Evolutionary conservation across 2,329 filamentous ascomycete genomes (phyloP).

Genomic region (Botrytis squamosa): DNA sequence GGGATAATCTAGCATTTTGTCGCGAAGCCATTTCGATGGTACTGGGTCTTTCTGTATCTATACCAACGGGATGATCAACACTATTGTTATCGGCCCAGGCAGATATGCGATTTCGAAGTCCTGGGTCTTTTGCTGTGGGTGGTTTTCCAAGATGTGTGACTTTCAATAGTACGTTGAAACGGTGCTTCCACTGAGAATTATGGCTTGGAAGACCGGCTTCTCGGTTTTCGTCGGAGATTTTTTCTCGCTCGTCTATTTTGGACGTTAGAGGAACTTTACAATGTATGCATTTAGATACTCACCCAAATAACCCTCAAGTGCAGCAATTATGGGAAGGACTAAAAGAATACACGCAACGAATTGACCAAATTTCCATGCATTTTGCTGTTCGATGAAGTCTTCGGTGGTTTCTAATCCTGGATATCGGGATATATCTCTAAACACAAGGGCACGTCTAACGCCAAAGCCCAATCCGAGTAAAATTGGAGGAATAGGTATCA

Average conservation of each 20-base stretch:
- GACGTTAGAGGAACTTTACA: background rate
- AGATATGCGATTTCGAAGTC: background rate
- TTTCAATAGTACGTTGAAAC: background rate
- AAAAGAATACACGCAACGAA: conserved; percentile 10
- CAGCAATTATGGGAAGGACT: conserved; percentile 1
- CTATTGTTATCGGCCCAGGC: background rate
- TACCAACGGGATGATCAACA: background rate
- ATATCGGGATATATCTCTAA: background rate
- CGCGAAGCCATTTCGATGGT: background rate
- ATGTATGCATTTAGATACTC: background rate
- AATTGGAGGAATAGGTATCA: background rate
- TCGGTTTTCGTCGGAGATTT: background rate
- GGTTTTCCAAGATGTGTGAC: conserved; percentile 1
- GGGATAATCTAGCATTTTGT: background rate
- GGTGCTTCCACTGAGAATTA: conserved; percentile 1
- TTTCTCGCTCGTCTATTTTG: background rate
- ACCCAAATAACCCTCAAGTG: conserved; percentile 8
- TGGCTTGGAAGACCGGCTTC: background rate
- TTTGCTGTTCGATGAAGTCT: conserved; percentile 9
- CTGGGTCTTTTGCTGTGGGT: background rate
- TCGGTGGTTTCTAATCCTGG: background rate
- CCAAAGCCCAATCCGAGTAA: background rate
- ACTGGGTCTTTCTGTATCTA: background rate
- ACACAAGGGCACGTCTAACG: background rate
- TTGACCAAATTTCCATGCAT: conserved; percentile 17